Evolutionary conservation across 768 basidiomycete genomes (phyloP).

Genomic region (Leccinum boreale): DNA sequence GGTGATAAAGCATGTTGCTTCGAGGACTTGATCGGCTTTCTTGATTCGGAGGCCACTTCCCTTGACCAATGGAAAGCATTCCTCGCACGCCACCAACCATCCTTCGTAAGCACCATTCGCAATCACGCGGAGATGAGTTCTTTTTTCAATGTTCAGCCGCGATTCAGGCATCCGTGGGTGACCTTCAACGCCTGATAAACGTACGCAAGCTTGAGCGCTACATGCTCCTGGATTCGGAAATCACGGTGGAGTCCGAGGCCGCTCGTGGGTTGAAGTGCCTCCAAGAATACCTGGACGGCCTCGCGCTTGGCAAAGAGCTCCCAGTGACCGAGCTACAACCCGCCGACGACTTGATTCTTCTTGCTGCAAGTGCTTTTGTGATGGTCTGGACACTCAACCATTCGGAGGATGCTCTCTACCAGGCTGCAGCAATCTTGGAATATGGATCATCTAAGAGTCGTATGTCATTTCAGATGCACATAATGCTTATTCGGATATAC

Average conservation of each 20-base stretch:
- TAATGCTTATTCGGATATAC: slow-evolving; percentile 79
- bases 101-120: slow-evolving; percentile 42
- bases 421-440: slow-evolving; percentile 66
- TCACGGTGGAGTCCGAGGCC: slow-evolving; percentile 57
- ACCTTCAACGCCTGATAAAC: slow-evolving; percentile 70
- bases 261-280: slow-evolving; percentile 50
- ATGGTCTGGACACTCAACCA: slow-evolving; percentile 56
- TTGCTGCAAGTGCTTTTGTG: slow-evolving; percentile 68
- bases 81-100: slow-evolving; percentile 44
- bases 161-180: slow-evolving; percentile 45
- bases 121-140: slow-evolving; percentile 5
- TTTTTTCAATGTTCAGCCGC: slow-evolving; percentile 15
- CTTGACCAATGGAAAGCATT: slow-evolving; percentile 51
- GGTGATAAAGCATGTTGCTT: slow-evolving; percentile 84
- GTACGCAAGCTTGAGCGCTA: slow-evolving; percentile 70
- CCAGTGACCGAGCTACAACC: slow-evolving; percentile 80
- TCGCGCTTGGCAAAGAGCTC: slow-evolving; percentile 63
- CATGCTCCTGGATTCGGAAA: slow-evolving; percentile 45
- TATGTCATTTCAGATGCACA: slow-evolving; percentile 73
- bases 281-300: slow-evolving; percentile 60
- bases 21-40: slow-evolving; percentile 77
- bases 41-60: slow-evolving; percentile 47
- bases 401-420: slow-evolving; percentile 58
- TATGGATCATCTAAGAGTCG: slow-evolving; percentile 69
- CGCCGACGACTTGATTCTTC: slow-evolving; percentile 78